phyloP scores from a whole-genome alignment of 179 eudicot genomes.

The Silene noctiflora region DNA sequence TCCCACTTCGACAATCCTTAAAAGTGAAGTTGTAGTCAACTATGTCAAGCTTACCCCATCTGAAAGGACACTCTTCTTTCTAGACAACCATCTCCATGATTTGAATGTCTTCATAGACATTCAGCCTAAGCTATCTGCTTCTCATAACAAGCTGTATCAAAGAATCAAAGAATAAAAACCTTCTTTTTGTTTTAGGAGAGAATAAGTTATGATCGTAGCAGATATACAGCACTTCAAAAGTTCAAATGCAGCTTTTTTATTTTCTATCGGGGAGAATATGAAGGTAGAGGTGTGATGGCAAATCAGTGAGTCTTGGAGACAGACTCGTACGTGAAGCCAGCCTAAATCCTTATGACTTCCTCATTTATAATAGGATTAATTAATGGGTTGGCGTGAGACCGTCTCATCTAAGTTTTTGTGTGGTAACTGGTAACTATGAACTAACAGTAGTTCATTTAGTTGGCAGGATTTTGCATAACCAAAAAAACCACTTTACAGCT shows the following conservation, averaged over 20 bases:
- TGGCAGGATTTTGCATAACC: neutral
- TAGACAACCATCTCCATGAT: slow-evolving; percentile 66
- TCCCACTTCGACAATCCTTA: neutral
- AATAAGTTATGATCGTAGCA: slow-evolving; percentile 2
- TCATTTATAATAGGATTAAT: neutral
- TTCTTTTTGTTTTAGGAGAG: neutral
- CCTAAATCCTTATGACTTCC: neutral
- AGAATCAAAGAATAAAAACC: neutral
- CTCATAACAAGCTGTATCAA: slow-evolving; percentile 54
- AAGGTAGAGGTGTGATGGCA: neutral
- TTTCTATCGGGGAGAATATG: neutral
- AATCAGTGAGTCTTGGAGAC: neutral
- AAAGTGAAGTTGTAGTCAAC: slow-evolving; percentile 7
- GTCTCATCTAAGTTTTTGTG: neutral
- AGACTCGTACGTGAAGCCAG: neutral
- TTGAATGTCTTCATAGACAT: slow-evolving; percentile 70
- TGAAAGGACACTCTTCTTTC: slow-evolving; percentile 41
- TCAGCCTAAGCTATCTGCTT: slow-evolving; percentile 27
- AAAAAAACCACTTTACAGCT: neutral
- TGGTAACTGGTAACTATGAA: neutral
- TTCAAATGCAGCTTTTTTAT: neutral
- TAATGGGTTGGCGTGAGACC: neutral
- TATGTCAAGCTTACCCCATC: slow-evolving; percentile 46
- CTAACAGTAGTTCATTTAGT: neutral
- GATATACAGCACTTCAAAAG: neutral